Evolutionary conservation across 148 eudicot genomes (phyloP), one percentile per base, ranked within the genome.

Genomic region (Mesembryanthemum crystallinum): DNA sequence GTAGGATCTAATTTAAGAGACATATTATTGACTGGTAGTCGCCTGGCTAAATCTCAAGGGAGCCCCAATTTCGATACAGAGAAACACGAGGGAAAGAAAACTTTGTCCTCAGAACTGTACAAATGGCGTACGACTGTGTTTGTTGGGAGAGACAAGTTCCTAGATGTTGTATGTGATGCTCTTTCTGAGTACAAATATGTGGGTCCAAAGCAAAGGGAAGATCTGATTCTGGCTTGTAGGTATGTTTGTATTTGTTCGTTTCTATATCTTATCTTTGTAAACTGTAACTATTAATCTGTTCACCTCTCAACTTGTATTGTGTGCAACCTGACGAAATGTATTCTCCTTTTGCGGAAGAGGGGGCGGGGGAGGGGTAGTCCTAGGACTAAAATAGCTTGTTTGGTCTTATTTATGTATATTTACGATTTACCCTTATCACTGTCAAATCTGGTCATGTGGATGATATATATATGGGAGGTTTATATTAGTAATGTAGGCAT

Each of bases 181-280:
- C 89, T 95, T 49, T 79, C 96, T n/a, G 94, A 89, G 76, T 95
- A 95, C 84, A 95, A 95, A 82, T 95, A 95, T 76, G 82, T 95
- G 73, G 89, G 96, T 59, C 96, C 88, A 57, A 89, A 89, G 71
- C 98, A 95, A 83, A 89, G 97, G 87, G 90, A 89, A 37, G 98
- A 95, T 85, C 86, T 95, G 79, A 82, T 88, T 67, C 84, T 92
- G 87, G 96, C 98, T 73, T 95, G 98, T 96, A 95, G 98, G 98
- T 92, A 89, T 55, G 37, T 55, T 17, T 39, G 20, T n/a, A 25
- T 54, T 52, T 69, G 9, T 42, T 43, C 30, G 20, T 69, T 29
- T 32, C 20, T 2, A 0, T 43, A 75, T 47, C 29, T 54, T 43
- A 75, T 47, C 29, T 54, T 12, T 35, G 43, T 29, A 57, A 59